Base-by-base conservation (phyloP, 2,329 filamentous ascomycete species). In the Cordyceps cateniannulata region DNA sequence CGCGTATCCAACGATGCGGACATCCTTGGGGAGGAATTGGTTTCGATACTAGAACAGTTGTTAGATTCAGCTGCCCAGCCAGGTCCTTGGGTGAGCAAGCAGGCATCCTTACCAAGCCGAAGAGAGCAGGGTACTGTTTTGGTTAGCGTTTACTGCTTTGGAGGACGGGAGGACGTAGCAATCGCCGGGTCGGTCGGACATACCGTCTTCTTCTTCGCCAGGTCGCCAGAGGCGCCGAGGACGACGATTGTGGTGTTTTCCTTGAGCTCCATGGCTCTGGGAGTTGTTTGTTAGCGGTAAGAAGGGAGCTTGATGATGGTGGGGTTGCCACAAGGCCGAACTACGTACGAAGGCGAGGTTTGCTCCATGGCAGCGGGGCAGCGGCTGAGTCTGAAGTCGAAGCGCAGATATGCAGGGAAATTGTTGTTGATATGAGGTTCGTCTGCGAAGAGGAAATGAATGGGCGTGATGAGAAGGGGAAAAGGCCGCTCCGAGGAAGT, bases 161-260 rank as follows among this genome's bases (percentile, higher is more conserved):
- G 50, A n/a, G 52, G 40, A 49, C 14, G 20, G 42, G 22, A 25
- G 9, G 6, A 25, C 22, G 16, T 10, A 42, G 18, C 59, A 63
- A 54, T 60, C 61, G 66, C 64, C 12, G 2, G 12, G 2, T 14
- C 70, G 4, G 12, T 35, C 20, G 61, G 48, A 64, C 86, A 75
- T 79, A 96, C 92, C 50, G 95, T 99, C 88, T 99, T 99, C 88
- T 99, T 99, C 85, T 99, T 99, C 56, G 95, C 95, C 68, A 99
- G 81, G 82, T 99, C 95, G 71, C 95, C 95, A 58, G 95, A 99
- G 66, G 95, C 95, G 71, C 95, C 95, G 68, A 99, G 87, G 70
- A 99, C 95, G 71, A 99, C 85, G 71, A 99, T 96, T 73, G 93
- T 85, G 66, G 95, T 99, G 84, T 99, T 96, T 73, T 98, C 91